These are phyloP conservation scores for Stipa capillata DNA, from an alignment of 176 grass and related monocot species.

Conservation along the genomic window DNA sequence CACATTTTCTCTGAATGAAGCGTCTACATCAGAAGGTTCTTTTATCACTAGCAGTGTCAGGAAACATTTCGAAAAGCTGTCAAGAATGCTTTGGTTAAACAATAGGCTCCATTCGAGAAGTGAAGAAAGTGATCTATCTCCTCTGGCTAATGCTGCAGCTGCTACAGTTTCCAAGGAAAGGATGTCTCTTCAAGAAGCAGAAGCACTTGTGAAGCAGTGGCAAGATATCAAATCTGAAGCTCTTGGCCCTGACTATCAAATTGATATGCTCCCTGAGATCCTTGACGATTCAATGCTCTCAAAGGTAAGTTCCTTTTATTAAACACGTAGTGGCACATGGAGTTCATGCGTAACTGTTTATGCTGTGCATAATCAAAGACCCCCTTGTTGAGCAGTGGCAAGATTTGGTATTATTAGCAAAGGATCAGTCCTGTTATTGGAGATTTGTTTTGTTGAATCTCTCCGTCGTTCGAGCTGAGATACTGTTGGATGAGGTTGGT, in stretches of 20 bases:
- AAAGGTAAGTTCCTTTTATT: slow-evolving; percentile 38
- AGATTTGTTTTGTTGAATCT: slow-evolving; percentile 80
- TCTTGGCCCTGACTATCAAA: slow-evolving; percentile 72
- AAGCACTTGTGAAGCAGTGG: slow-evolving; percentile 80
- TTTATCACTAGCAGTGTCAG: slow-evolving; percentile 27
- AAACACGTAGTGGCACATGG: not conserved
- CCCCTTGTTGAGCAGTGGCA: slow-evolving; percentile 59
- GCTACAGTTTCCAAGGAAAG: slow-evolving; percentile 26
- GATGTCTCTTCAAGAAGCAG: slow-evolving; percentile 78
- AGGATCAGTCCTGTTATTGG: slow-evolving; percentile 68
- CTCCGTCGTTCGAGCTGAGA: slow-evolving; percentile 64
- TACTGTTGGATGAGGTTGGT: slow-evolving; percentile 43
- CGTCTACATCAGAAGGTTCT: slow-evolving; percentile 17
- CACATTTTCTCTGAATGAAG: slow-evolving; percentile 24
- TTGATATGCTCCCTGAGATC: slow-evolving; percentile 52
- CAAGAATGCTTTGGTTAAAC: slow-evolving; percentile 38
- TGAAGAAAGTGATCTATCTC: slow-evolving; percentile 17
- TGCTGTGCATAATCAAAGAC: not conserved
- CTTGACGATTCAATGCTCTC: slow-evolving; percentile 80
- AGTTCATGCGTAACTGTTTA: not conserved
- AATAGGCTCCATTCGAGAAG: slow-evolving; percentile 32
- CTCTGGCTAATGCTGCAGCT: not conserved
- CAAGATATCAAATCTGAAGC: slow-evolving; percentile 90
- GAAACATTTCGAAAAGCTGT: slow-evolving; percentile 49
- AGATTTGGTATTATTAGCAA: slow-evolving; percentile 56